Evolutionary conservation across 139 green algal species (phyloP).

Genomic region (Ostreobium quekettii): DNA sequence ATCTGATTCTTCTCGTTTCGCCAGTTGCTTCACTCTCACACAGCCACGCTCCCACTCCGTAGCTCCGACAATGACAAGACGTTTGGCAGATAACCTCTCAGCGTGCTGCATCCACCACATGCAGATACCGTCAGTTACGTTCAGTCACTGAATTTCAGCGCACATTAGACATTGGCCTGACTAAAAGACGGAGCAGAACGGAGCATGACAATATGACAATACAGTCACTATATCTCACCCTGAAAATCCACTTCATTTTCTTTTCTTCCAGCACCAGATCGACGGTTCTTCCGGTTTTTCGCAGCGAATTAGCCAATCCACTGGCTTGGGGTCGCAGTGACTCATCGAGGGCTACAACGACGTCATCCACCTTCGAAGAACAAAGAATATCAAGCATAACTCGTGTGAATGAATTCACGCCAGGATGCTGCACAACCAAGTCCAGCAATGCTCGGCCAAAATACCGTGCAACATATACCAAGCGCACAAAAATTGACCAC

Average conservation of each 20-base stretch:
- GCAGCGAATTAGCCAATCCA: constrained; percentile 55
- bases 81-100: constrained; percentile 45
- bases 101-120: constrained; percentile 37
- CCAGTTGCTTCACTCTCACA: constrained; percentile 78
- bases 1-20: constrained; percentile 61
- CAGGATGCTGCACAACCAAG: background rate
- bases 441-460: background rate
- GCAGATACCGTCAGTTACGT: background rate
- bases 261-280: constrained; percentile 90
- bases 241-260: constrained; percentile 88
- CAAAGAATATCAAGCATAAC: background rate
- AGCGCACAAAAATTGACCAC: constrained; percentile 3
- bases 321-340: constrained; percentile 43
- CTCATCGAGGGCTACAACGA: constrained; percentile 72
- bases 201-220: background rate
- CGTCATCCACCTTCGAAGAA: constrained; percentile 58
- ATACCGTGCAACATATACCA: background rate
- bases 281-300: constrained; percentile 58
- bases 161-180: background rate
- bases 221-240: constrained; percentile 30
- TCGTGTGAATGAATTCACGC: too few species aligned
- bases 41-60: constrained; percentile 69
- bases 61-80: constrained; percentile 70
- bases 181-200: background rate
- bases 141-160: background rate